These are phyloP conservation scores for Voacanga thouarsii DNA, from an alignment of 257 asterid genomes.

Conservation along the genomic window DNA sequence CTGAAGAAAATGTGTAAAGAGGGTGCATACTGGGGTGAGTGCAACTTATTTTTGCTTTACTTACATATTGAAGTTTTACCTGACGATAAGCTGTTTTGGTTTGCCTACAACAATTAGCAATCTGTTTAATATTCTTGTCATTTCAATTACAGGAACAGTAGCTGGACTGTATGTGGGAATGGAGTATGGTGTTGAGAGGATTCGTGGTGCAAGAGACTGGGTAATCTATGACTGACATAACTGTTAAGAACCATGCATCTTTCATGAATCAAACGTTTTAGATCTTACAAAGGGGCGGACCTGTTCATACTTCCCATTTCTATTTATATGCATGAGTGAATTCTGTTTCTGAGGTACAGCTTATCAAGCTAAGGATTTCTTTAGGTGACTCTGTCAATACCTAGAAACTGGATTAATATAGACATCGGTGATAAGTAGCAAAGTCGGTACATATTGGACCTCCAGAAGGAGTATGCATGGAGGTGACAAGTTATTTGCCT, in stretches of 20 bases:
- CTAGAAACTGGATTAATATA: not conserved
- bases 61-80: not conserved
- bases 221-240: conserved; percentile 33
- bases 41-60: conserved; percentile 7
- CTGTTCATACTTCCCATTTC: not conserved
- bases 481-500: not conserved
- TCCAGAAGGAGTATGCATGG: not conserved
- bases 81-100: not conserved
- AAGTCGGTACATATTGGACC: not conserved
- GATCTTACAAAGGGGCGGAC: not conserved
- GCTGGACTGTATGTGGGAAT: conserved; percentile 76
- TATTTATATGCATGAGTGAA: not conserved
- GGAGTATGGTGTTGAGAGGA: conserved; percentile 61
- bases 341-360: not conserved
- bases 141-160: conserved; percentile 55
- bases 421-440: not conserved
- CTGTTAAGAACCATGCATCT: not conserved
- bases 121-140: conserved; percentile 1
- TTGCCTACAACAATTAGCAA: not conserved
- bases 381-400: not conserved
- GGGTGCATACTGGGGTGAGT: conserved; percentile 95
- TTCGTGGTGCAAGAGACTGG: conserved; percentile 85
- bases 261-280: not conserved
- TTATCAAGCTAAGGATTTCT: not conserved
- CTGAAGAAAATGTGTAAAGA: conserved; percentile 87